phyloP scores from a whole-genome alignment of 31 red algal species.

The Porphyra umbilicalis region DNA sequence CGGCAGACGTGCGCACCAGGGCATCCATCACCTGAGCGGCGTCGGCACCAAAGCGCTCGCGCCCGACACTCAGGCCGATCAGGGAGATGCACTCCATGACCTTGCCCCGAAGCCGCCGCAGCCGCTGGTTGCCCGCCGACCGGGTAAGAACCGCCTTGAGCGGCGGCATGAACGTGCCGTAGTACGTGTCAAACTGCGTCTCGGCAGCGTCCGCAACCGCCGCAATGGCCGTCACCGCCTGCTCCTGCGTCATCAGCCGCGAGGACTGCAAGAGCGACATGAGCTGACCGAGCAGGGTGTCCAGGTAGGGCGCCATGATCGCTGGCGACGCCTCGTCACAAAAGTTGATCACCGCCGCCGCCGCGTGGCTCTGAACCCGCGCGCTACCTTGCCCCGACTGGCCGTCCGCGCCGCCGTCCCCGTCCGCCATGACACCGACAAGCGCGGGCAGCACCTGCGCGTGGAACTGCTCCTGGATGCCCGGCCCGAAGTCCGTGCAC shows the following conservation, averaged over 20 bases:
- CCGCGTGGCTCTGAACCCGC: constrained; percentile 95
- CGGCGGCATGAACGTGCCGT: constrained; percentile 96
- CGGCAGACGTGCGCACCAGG: constrained; percentile 60
- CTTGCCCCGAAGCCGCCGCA: constrained; percentile 86
- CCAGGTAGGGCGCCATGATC: constrained; percentile 84
- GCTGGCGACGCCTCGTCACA: constrained; percentile 92
- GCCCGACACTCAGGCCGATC: constrained; percentile 90
- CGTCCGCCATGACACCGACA: constrained; percentile 89
- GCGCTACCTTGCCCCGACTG: constrained; percentile 23
- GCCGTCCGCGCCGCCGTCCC: constrained; percentile 1
- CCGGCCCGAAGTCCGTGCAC: constrained; percentile 95
- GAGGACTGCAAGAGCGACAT: constrained; percentile 67
- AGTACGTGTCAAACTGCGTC: constrained; percentile 77
- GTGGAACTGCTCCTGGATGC: constrained; percentile 87
- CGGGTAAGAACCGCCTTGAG: constrained; percentile 75
- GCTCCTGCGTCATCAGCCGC: constrained; percentile 84
- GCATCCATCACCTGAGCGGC: constrained; percentile 91
- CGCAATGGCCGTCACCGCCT: constrained; percentile 96
- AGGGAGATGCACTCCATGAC: constrained; percentile 99
- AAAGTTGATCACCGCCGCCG: constrained; percentile 99
- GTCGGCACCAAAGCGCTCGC: constrained; percentile 81
- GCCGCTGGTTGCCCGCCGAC: constrained; percentile 55
- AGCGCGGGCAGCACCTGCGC: constrained; percentile 59
- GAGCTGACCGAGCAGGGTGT: constrained; percentile 72
- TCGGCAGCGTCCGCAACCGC: constrained; percentile 93